These are phyloP conservation scores for Eucalyptus marginata DNA, from an alignment of 345 rosid genomes.

Conservation along the genomic window DNA sequence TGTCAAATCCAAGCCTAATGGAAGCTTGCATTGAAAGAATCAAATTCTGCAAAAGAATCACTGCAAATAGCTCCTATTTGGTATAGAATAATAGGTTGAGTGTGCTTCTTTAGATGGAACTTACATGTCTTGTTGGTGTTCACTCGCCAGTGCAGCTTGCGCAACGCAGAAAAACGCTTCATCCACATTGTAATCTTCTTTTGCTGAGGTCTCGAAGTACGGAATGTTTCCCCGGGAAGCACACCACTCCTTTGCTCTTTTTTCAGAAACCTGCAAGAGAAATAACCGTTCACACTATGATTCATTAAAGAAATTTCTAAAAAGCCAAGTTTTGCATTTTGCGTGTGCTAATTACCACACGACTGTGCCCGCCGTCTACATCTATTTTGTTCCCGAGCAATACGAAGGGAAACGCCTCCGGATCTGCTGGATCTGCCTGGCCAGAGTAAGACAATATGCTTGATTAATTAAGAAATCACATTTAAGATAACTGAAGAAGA, in stretches of 20 bases:
- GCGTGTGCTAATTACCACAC: constrained; percentile 33
- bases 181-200: constrained; percentile 56
- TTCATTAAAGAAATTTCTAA: neutral
- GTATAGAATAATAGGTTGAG: neutral
- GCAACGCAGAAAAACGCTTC: constrained; percentile 70
- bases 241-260: constrained; percentile 76
- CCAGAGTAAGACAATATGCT: neutral
- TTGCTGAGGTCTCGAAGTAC: constrained; percentile 80
- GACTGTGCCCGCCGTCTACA: constrained; percentile 57
- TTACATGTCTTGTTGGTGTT: constrained; percentile 45
- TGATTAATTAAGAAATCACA: neutral
- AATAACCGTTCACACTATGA: neutral
- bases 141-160: constrained; percentile 38
- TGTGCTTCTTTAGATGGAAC: neutral
- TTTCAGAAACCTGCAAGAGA: constrained; percentile 46
- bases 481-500: neutral
- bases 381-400: constrained; percentile 78
- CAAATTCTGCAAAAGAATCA: neutral
- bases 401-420: constrained; percentile 51
- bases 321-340: neutral
- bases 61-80: neutral
- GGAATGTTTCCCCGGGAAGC: constrained; percentile 48
- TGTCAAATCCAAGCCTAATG: neutral
- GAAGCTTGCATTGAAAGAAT: neutral
- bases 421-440: constrained; percentile 64